Conservation (phyloP, 2,329 filamentous ascomycete genomes). For the Neobulgaria alba region DNA sequence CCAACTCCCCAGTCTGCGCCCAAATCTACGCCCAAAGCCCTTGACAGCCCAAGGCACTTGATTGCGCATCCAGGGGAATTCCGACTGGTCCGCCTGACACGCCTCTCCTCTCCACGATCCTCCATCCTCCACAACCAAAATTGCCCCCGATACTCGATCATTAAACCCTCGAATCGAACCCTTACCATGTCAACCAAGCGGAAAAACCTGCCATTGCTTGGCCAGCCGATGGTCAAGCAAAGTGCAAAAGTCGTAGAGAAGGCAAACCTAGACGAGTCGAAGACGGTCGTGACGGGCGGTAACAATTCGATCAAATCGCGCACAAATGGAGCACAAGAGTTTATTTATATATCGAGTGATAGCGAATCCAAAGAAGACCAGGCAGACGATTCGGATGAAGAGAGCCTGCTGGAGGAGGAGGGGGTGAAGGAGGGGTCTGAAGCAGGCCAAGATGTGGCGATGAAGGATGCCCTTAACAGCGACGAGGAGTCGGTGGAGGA, state of each 20-base stretch:
- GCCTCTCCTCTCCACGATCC: too few relatives aligned
- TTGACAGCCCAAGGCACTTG: too few relatives aligned
- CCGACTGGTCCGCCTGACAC: too few relatives aligned
- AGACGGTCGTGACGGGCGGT: constrained; percentile 40
- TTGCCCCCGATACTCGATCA: too few relatives aligned
- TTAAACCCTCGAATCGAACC: too few relatives aligned
- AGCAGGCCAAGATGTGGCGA: constrained; percentile 30
- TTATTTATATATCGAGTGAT: constrained; percentile 52
- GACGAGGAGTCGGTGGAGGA: constrained; percentile 36
- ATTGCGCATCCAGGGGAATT: too few relatives aligned
- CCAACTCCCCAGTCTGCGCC: too few relatives aligned
- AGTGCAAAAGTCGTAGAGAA: constrained; percentile 43
- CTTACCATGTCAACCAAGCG: constrained; percentile 58
- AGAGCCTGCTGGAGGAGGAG: constrained; percentile 35
- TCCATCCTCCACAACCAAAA: too few relatives aligned
- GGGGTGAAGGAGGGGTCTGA: constrained; percentile 32
- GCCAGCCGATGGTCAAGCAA: constrained; percentile 44
- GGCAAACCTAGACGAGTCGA: constrained; percentile 49
- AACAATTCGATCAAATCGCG: constrained; percentile 17
- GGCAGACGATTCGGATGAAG: constrained; percentile 34
- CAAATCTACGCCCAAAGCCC: too few relatives aligned
- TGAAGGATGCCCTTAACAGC: constrained; percentile 31
- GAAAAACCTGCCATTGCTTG: constrained; percentile 50
- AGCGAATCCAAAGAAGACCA: constrained; percentile 39
- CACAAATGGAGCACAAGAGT: constrained; percentile 17